Base-by-base conservation (phyloP, 108 stramenopile genomes). In the Pinguiococcus pyrenoidosus region DNA sequence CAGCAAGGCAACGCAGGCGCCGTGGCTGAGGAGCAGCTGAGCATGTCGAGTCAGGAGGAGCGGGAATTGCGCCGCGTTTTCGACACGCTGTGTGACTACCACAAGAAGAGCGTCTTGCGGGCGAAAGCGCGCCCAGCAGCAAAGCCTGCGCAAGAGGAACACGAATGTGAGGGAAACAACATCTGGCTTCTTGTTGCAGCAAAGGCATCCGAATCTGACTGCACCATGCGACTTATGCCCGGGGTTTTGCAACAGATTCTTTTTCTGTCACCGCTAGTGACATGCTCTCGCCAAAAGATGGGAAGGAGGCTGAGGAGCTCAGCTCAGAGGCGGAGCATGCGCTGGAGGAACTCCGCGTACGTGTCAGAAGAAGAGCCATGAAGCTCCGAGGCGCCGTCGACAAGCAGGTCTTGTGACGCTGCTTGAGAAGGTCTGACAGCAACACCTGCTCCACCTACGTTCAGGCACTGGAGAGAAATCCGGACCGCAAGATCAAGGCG, bases 51-150 rank as follows among this genome's bases (percentile, higher is more conserved):
- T 3, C 58, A 69, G 20, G 76, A 77, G 45, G 63, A 67, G 33
- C 70, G 61, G 54, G 65, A 75, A 46, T 62, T 78, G n/a, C 49
- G 46, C 26, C 59, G 77, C 10, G 77, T 76, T 9, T 76, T 65
- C 66, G 59, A 74, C 16, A 32, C 43, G 1, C 36, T 78, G 32
- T 76, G 74, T 53, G 67, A 74, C 63, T 76, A 62, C 53, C 49
- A 52, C 18, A 40, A 57, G 24, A 78, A 76, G 52, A n/a, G n/a
- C n/a, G n/a, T n/a, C n/a, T n/a, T n/a, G n/a, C n/a, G n/a, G n/a
- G n/a, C 34, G 36, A 16, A 71, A 63, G 56, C 39, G 18, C 42
- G 49, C n/a, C 1, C 1, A 29, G 29, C 46, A 44, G 18, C 16
- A 51, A 24, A 69, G 66, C 16, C 33, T 64, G 22, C 27, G 44